Base-by-base conservation (phyloP, 1,139 yeast genomes). In the Yamadazyma siamensis region DNA sequence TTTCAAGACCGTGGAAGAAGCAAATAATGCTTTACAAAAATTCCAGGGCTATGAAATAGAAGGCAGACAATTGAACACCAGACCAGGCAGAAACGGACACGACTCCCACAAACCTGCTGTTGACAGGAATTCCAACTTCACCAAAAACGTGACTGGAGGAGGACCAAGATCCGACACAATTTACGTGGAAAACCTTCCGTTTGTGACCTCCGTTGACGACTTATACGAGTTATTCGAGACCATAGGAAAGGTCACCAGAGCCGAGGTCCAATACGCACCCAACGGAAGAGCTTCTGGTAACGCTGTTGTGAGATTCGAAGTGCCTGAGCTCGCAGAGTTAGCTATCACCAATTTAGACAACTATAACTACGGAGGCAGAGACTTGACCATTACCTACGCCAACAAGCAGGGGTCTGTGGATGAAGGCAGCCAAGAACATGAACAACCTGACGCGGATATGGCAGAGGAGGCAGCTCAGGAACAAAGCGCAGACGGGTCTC, bases 161-260 rank as follows among this genome's bases (percentile, higher is more conserved):
- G 96, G 96, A 13, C 77, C 68, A 28, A 72, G 74, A 27, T 74
- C 77, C 29, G 77, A 71, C 36, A 75, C 80, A 13, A 75, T 89
- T 26, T 83, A 61, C 51, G 89, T 84, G 25, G 72, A 71, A 32
- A 91, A 89, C 59, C 67, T 91, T 52, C 97, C 97, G 20, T 87
- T 78, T 71, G 83, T 89, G 28, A 89, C 97, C 15, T 77, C 88
- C 25, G 80, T 80, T 46, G 82, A 82, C 37, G 97, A 91, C 57
- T 72, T 91, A 45, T 77, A 71, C 41, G 96, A 89, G 45, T 71
- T 91, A 38, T 89, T 89, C 55, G 94, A 83, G 52, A 82, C 94
- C 19, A 77, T 88, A 32, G 96, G 95, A 17, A 65, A 75, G 33
- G 91, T 89, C 18, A 64, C 62, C 26, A 71, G 71, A 32, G 96